Percentiles rank a stretch among this genome's conserved stretches.
Evolutionary conservation across 208 protist genomes (phyloP).

Genomic region (Zelonia costaricensis): DNA sequence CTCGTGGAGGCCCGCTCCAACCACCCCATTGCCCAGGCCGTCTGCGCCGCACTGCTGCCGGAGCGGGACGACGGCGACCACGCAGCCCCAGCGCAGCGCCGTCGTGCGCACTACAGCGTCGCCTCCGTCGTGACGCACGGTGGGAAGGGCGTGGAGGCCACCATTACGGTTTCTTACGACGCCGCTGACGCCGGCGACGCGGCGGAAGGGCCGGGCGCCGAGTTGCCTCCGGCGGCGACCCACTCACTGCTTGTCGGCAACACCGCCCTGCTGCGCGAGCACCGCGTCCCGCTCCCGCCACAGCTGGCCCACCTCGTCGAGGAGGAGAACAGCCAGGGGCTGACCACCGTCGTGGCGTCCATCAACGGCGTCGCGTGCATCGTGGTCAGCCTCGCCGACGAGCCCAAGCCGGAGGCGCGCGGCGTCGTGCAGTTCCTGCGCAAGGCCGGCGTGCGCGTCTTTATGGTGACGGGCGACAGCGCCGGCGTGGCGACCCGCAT

Average conservation of each 20-base stretch:
- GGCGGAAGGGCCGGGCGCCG: not conserved
- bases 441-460: slow-evolving; percentile 34
- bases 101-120: slow-evolving; percentile 28
- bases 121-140: slow-evolving; percentile 40
- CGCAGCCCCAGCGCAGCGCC: not conserved
- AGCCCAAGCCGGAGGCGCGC: slow-evolving; percentile 83
- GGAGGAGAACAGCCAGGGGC: slow-evolving; percentile 36
- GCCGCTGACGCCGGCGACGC: slow-evolving; percentile 2
- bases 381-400: slow-evolving; percentile 82
- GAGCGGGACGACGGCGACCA: slow-evolving; percentile 4
- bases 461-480: slow-evolving; percentile 91
- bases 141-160: slow-evolving; percentile 56
- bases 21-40: slow-evolving; percentile 91
- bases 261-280: slow-evolving; percentile 46
- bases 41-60: slow-evolving; percentile 32
- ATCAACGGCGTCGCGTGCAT: slow-evolving; percentile 54
- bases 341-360: slow-evolving; percentile 80
- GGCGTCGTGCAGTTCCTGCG: slow-evolving; percentile 73
- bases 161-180: slow-evolving; percentile 17
- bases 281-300: slow-evolving; percentile 29
- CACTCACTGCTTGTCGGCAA: slow-evolving; percentile 78
- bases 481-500: slow-evolving; percentile 55
- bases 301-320: slow-evolving; percentile 27
- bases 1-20: slow-evolving; percentile 68
- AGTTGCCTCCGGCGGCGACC: slow-evolving; percentile 1